A percentile compares a stretch with the other conserved stretches of the same genome.
These are phyloP conservation scores for Talaromyces amestolkiae DNA, from an alignment of 2,329 filamentous ascomycete genomes.

Conservation along the genomic window DNA sequence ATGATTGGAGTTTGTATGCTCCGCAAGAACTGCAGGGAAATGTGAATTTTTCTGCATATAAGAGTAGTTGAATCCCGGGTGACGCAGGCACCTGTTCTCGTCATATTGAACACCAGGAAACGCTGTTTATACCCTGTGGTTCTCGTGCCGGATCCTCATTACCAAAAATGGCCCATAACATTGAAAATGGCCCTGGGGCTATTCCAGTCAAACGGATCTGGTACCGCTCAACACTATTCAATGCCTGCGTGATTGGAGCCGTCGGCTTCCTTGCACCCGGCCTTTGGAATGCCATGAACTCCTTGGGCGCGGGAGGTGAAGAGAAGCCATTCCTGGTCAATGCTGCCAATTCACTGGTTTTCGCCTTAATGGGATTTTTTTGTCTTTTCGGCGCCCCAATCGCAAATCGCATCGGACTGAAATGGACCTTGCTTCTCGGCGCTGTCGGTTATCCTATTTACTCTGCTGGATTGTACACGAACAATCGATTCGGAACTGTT, in stretches of 20 bases:
- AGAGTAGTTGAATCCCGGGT: neutral
- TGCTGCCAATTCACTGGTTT: constrained; percentile 53
- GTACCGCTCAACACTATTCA: constrained; percentile 52
- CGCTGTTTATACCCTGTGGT: neutral
- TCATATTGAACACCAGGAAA: neutral
- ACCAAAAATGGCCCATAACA: neutral
- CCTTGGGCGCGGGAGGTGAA: constrained; percentile 53
- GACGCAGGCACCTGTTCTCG: too few relatives aligned
- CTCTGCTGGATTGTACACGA: constrained; percentile 48
- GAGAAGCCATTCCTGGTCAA: constrained; percentile 54
- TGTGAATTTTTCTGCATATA: neutral
- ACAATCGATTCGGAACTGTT: constrained; percentile 30
- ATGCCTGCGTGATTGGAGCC: constrained; percentile 50
- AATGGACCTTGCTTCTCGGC: constrained; percentile 44
- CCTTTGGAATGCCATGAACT: constrained; percentile 58
- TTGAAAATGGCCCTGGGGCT: neutral
- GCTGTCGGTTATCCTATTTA: constrained; percentile 52
- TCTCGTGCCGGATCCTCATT: too few relatives aligned
- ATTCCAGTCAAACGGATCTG: constrained; percentile 28
- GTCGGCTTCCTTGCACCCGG: constrained; percentile 47
- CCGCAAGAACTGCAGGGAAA: neutral
- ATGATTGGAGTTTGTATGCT: neutral
- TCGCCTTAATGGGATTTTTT: constrained; percentile 42
- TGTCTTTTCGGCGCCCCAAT: constrained; percentile 51
- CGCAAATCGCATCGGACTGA: constrained; percentile 50